Evolutionary conservation across 345 rosid genomes (phyloP).

Genomic region (Populus nigra): DNA sequence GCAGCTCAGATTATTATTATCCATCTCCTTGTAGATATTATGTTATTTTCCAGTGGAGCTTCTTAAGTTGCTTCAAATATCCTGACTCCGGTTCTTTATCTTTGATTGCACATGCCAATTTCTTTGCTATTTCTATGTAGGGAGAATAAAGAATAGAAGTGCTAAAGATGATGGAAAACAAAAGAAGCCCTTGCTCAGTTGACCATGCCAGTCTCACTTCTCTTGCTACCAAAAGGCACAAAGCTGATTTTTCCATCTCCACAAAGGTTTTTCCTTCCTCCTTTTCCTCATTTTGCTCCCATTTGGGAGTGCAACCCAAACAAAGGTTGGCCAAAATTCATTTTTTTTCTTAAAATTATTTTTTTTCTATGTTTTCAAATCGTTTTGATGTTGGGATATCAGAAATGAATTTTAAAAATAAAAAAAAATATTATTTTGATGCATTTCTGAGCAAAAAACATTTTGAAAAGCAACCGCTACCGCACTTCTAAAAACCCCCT

Average conservation of each 20-base stretch:
- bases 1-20: neutral
- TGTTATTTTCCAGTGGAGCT: neutral
- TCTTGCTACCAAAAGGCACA: constrained; percentile 68
- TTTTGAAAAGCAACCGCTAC: no score
- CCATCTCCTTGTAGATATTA: neutral
- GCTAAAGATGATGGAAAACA: constrained; percentile 73
- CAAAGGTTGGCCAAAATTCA: no score
- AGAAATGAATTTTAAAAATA: no score
- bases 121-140: constrained; percentile 24
- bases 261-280: constrained; percentile 50
- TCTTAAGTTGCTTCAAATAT: constrained; percentile 9
- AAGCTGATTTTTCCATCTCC: constrained; percentile 63
- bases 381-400: no score
- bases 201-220: constrained; percentile 53
- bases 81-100: neutral
- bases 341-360: no score
- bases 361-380: no score
- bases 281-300: neutral
- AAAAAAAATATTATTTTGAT: no score
- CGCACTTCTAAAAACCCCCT: no score
- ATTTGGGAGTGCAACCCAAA: no score
- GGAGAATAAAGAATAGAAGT: constrained; percentile 39
- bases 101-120: constrained; percentile 11
- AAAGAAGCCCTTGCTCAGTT: constrained; percentile 63
- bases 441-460: no score